phyloP scores from a whole-genome alignment of 2,329 filamentous ascomycete genomes.

The Chaetomium sp. region DNA sequence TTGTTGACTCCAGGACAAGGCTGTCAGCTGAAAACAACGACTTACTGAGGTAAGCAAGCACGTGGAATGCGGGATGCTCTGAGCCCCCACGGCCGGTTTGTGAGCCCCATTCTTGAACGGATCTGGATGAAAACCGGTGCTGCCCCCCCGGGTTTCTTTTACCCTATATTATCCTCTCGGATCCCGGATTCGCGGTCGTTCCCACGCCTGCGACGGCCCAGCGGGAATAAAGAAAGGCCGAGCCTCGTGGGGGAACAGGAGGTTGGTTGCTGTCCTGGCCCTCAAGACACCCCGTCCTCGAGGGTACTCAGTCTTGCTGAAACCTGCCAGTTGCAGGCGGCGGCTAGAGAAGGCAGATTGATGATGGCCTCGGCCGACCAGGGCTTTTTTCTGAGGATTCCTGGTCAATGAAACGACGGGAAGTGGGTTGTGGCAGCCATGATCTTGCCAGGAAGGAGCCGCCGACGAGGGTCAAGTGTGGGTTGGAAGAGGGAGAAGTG shows the following conservation, averaged over 20 bases:
- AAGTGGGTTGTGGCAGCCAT: background rate
- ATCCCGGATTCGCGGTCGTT: too few relatives aligned
- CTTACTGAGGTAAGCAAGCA: background rate
- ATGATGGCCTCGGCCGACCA: background rate
- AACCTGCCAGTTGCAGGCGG: background rate
- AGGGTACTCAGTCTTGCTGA: background rate
- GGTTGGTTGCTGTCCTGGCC: background rate
- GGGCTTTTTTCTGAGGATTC: background rate
- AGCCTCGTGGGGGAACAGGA: background rate
- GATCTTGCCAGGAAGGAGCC: background rate
- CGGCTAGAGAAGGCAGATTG: background rate
- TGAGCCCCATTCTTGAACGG: background rate
- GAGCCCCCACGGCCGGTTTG: background rate
- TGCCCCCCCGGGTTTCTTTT: conserved; percentile 8
- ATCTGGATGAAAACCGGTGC: background rate
- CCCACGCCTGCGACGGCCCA: too few relatives aligned
- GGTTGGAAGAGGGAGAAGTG: background rate
- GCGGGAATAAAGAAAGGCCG: background rate
- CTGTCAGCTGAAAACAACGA: background rate
- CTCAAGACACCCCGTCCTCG: background rate
- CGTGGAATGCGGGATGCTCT: background rate
- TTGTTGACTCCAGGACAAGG: background rate
- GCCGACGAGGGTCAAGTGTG: background rate
- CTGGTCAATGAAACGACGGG: background rate
- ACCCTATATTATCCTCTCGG: background rate